Evolutionary conservation across 192 early-diverging fungal species (phyloP).

Genomic region (Umbelopsis vinacea): DNA sequence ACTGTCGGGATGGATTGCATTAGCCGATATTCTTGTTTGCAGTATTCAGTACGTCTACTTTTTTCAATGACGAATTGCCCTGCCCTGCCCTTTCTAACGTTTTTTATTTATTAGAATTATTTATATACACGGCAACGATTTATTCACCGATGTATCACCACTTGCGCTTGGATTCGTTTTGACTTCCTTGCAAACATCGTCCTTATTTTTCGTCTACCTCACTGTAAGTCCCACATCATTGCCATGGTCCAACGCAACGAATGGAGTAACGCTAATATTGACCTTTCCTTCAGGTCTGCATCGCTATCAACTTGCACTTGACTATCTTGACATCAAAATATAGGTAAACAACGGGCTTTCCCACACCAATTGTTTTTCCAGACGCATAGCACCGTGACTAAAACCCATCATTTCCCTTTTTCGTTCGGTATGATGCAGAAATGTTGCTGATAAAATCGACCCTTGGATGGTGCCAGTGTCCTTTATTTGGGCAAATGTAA

Average conservation of each 20-base stretch:
- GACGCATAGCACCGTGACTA: not conserved
- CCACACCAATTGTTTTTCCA: not conserved
- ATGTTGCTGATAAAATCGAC: constrained; percentile 15
- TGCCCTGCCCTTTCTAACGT: not conserved
- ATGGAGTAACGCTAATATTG: too few species aligned
- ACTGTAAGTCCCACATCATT: not conserved
- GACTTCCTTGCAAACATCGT: constrained; percentile 7
- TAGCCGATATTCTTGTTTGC: constrained; percentile 17
- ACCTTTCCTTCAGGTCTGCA: not conserved
- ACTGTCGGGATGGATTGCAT: constrained; percentile 21
- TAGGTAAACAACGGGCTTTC: not conserved
- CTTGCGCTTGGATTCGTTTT: constrained; percentile 17
- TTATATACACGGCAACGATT: constrained; percentile 5
- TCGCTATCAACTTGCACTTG: constrained; percentile 22
- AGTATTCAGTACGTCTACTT: constrained; percentile 17
- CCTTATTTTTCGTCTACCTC: constrained; percentile 20
- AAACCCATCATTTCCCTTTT: not conserved
- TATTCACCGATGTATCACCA: constrained; percentile 5
- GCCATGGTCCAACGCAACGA: not conserved
- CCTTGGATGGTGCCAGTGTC: constrained; percentile 23
- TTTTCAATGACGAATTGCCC: not conserved
- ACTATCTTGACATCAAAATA: constrained; percentile 12
- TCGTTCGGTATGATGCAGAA: not conserved
- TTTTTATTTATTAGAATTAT: not conserved
- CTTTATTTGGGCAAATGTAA: constrained; percentile 20